Percentiles rank a stretch among this genome's conserved stretches.
phyloP scores from a whole-genome alignment of 768 basidiomycete species.

The Tulasnella sp. region DNA sequence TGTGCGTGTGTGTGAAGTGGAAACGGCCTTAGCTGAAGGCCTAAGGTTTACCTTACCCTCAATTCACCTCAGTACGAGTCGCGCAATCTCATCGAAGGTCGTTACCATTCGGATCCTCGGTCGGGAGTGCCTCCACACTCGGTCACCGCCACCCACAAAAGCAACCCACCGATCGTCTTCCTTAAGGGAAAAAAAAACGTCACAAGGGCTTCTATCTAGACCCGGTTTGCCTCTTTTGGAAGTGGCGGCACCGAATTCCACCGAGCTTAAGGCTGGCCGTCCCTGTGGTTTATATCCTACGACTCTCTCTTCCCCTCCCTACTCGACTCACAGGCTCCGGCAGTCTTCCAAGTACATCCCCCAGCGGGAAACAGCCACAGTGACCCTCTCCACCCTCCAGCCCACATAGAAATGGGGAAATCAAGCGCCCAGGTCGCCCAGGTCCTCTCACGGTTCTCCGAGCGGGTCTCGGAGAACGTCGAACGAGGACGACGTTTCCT shows the following conservation, averaged over 20 bases:
- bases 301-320: neutral
- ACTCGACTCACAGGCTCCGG: neutral
- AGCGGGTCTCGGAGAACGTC: too few relatives aligned
- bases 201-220: too few relatives aligned
- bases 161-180: neutral
- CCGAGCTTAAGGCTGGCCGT: neutral
- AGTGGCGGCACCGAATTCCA: neutral
- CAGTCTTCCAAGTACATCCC: neutral
- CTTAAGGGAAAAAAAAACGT: neutral
- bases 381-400: too few relatives aligned
- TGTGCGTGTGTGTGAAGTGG: neutral
- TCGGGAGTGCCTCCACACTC: neutral
- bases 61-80: neutral
- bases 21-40: neutral
- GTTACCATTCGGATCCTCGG: neutral
- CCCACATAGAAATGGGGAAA: too few relatives aligned
- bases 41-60: neutral
- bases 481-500: too few relatives aligned
- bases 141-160: neutral
- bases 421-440: too few relatives aligned
- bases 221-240: neutral
- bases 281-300: neutral
- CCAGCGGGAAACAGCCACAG: too few relatives aligned
- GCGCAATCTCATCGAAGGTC: neutral
- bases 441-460: neutral